Percentiles rank a stretch among this genome's conserved stretches.
phyloP scores from a whole-genome alignment of 2,329 filamentous ascomycete species.

The Tolypocladium capitatum region DNA sequence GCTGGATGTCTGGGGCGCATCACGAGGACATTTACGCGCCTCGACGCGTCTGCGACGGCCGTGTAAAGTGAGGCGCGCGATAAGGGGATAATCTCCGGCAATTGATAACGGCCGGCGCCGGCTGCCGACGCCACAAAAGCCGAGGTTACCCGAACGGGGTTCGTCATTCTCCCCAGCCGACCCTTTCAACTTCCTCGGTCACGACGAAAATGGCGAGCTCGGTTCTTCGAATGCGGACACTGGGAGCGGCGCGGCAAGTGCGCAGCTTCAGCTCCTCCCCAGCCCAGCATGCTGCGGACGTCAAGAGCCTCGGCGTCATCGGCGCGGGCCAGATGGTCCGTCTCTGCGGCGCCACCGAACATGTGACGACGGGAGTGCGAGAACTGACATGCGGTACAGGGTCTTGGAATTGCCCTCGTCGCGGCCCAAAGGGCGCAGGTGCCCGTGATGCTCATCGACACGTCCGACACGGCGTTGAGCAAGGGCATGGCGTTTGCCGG shows the following conservation, averaged over 20 bases:
- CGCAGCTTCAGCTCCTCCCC: conserved; percentile 59
- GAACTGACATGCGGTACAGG: conserved; percentile 36
- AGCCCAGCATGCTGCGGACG: conserved; percentile 48
- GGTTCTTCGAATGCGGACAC: conserved; percentile 23
- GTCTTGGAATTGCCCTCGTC: conserved; percentile 88
- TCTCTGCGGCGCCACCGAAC: conserved; percentile 3
- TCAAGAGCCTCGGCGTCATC: conserved; percentile 82
- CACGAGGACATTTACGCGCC: conserved; percentile 7
- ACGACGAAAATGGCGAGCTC: conserved; percentile 24
- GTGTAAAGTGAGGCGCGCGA: conserved; percentile 2
- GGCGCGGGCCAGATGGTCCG: conserved; percentile 92
- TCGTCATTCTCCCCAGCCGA: conserved; percentile 5
- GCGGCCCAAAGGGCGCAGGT: conserved; percentile 74
- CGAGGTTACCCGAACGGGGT: conserved; percentile 28
- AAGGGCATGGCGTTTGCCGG: conserved; percentile 85
- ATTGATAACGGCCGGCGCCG: neutral
- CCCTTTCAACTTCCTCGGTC: neutral
- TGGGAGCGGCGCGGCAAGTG: conserved; percentile 23
- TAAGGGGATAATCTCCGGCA: conserved; percentile 6
- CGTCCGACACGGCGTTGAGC: conserved; percentile 68
- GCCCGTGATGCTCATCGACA: conserved; percentile 77
- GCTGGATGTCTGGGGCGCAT: neutral
- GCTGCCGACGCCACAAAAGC: conserved; percentile 13
- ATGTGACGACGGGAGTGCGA: conserved; percentile 8
- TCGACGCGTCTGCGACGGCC: conserved; percentile 8